phyloP scores from a whole-genome alignment of 768 basidiomycete species.

The Boletus fagicola region DNA sequence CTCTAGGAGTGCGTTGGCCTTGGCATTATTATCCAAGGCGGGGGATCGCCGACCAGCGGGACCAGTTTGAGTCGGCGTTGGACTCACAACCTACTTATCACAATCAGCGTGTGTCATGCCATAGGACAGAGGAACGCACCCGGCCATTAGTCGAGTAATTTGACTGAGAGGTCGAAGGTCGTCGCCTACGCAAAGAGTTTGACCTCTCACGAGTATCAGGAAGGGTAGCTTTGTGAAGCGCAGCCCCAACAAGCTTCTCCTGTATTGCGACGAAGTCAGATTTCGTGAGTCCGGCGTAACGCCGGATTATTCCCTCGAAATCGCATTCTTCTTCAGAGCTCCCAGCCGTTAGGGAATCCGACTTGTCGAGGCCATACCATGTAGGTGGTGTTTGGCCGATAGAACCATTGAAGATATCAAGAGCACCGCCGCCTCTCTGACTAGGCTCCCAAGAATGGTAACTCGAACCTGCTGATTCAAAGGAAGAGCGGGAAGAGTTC shows the following conservation, averaged over 20 bases:
- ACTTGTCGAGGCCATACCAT: conserved; percentile 68
- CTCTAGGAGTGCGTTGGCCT: conserved; percentile 65
- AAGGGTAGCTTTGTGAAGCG: conserved; percentile 52
- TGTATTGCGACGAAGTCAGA: conserved; percentile 71
- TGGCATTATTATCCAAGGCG: conserved; percentile 49
- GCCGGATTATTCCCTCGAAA: conserved; percentile 64
- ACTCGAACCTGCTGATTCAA: conserved; percentile 80
- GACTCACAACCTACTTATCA: conserved; percentile 52
- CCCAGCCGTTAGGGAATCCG: conserved; percentile 46
- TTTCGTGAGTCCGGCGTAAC: conserved; percentile 66
- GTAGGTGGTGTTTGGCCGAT: conserved; percentile 47
- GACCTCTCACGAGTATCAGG: conserved; percentile 61
- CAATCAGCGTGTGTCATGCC: conserved; percentile 6
- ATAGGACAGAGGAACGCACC: conserved; percentile 28
- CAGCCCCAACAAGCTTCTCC: conserved; percentile 68
- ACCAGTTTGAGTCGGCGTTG: conserved; percentile 41
- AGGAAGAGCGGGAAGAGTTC: conserved; percentile 76
- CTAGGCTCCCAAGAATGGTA: conserved; percentile 78
- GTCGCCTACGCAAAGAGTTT: conserved; percentile 69
- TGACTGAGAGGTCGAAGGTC: conserved; percentile 83
- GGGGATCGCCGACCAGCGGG: conserved; percentile 31
- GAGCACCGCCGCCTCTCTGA: conserved; percentile 50
- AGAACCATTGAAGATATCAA: conserved; percentile 51
- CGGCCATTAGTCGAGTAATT: conserved; percentile 62
- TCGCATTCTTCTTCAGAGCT: conserved; percentile 55